A percentile compares a stretch with the other conserved stretches of the same genome.
phyloP scores from a whole-genome alignment of 2,329 filamentous ascomycete species.

The Curvularia eragrostidis region DNA sequence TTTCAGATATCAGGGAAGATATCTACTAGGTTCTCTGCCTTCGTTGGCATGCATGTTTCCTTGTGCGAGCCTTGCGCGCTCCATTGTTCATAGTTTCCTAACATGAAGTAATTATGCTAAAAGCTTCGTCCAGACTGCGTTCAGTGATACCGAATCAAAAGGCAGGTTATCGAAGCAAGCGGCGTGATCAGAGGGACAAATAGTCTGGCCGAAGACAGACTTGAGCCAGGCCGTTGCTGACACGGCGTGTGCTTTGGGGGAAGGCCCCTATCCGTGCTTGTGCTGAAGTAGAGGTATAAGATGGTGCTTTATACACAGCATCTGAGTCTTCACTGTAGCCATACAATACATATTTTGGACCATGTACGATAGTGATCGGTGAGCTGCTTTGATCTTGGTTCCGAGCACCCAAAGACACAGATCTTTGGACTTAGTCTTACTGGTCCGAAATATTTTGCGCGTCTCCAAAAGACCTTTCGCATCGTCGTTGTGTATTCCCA shows the following conservation, averaged over 20 bases:
- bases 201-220: neutral
- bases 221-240: neutral
- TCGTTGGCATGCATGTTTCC: neutral
- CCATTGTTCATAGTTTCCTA: neutral
- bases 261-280: slow-evolving; percentile 5
- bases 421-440: slow-evolving; percentile 7
- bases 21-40: neutral
- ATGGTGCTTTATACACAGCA: slow-evolving; percentile 14
- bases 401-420: neutral
- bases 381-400: neutral
- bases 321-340: slow-evolving; percentile 18
- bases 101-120: neutral
- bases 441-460: slow-evolving; percentile 17
- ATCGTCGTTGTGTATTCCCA: slow-evolving; percentile 17
- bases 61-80: neutral
- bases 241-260: neutral
- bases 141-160: slow-evolving; percentile 5
- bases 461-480: slow-evolving; percentile 5
- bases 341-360: slow-evolving; percentile 15
- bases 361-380: neutral
- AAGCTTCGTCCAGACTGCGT: slow-evolving; percentile 3
- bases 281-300: slow-evolving; percentile 22
- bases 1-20: neutral
- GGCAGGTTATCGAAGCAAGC: slow-evolving; percentile 12
- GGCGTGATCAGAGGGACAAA: slow-evolving; percentile 2